A percentile compares a stretch with the other conserved stretches of the same genome.
phyloP scores from a whole-genome alignment of 192 early-diverging fungal species.

The Chytriomyces confervae region DNA sequence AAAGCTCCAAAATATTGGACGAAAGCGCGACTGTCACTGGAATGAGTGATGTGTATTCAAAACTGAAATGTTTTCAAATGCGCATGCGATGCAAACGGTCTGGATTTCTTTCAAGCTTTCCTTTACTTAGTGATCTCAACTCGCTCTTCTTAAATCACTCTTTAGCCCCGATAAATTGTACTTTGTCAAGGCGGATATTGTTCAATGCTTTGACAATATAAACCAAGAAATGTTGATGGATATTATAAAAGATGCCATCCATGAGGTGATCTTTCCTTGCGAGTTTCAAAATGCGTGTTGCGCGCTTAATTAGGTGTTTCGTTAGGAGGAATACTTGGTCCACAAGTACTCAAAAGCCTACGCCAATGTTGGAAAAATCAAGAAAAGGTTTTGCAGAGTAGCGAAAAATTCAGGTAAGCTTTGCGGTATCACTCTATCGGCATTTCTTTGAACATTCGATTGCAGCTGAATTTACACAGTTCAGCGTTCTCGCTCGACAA shows the following conservation, averaged over 20 bases:
- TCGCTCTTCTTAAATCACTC: neutral
- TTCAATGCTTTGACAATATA: conserved; percentile 81
- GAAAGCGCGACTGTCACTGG: conserved; percentile 48
- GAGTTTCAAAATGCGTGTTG: conserved; percentile 1
- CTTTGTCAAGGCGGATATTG: conserved; percentile 86
- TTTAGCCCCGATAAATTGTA: conserved; percentile 54
- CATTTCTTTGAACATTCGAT: neutral
- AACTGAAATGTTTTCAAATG: conserved; percentile 37
- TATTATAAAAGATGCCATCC: conserved; percentile 55
- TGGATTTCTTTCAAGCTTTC: neutral
- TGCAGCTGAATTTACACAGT: conserved; percentile 51
- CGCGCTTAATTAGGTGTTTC: neutral
- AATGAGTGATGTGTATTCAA: conserved; percentile 47
- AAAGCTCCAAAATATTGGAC: conserved; percentile 42
- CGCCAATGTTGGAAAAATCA: conserved; percentile 41
- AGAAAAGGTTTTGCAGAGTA: conserved; percentile 38
- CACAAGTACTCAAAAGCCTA: conserved; percentile 64
- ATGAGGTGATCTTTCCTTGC: conserved; percentile 50
- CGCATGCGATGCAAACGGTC: conserved; percentile 35
- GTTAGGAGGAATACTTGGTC: conserved; percentile 74
- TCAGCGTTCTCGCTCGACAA: conserved; percentile 48
- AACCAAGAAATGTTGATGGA: conserved; percentile 70
- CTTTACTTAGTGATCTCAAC: neutral
- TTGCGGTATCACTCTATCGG: neutral
- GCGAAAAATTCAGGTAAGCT: conserved; percentile 44